Evolutionary conservation across 2,329 filamentous ascomycete species (phyloP).

Genomic region (Nigrospora sphaerica): DNA sequence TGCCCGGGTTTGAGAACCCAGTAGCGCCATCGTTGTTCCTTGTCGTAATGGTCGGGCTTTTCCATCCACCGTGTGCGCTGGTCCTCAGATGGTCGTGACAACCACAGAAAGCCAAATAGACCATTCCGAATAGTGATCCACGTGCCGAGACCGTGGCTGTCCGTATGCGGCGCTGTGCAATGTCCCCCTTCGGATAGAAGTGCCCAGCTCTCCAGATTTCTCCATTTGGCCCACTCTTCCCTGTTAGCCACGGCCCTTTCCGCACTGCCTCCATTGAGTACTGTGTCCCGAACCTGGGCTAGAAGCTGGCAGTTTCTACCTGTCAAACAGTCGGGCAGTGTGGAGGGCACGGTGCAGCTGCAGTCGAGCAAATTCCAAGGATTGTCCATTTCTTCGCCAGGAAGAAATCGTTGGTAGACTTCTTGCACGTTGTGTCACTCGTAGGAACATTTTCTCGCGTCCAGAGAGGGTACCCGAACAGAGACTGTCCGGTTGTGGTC

Average conservation of each 20-base stretch:
- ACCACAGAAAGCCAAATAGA: conserved; percentile 20
- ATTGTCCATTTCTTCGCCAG: no score
- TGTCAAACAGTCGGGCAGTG: no score
- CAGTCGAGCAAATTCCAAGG: no score
- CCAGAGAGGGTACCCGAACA: no score
- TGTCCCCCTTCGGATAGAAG: conserved; percentile 25
- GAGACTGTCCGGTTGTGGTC: no score
- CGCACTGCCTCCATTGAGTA: not conserved
- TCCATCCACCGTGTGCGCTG: conserved; percentile 17
- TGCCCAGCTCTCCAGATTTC: conserved; percentile 22
- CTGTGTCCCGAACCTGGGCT: no score
- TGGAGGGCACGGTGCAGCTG: no score
- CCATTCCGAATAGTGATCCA: conserved; percentile 24
- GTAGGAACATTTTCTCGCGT: no score
- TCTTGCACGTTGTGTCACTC: no score
- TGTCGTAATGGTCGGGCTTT: conserved; percentile 10
- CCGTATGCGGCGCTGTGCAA: conserved; percentile 24
- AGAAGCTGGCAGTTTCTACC: no score
- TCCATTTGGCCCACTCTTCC: conserved; percentile 24
- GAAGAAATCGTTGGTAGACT: no score
- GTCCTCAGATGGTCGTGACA: conserved; percentile 16
- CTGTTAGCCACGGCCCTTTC: conserved; percentile 9
- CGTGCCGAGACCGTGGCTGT: conserved; percentile 23
- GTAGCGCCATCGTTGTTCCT: conserved; percentile 21
- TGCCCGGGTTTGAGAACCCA: conserved; percentile 23